Percentiles rank a stretch among this genome's conserved stretches.
Evolutionary conservation across 2,329 filamentous ascomycete genomes (phyloP).

Genomic region (Tolypocladium tundrense): DNA sequence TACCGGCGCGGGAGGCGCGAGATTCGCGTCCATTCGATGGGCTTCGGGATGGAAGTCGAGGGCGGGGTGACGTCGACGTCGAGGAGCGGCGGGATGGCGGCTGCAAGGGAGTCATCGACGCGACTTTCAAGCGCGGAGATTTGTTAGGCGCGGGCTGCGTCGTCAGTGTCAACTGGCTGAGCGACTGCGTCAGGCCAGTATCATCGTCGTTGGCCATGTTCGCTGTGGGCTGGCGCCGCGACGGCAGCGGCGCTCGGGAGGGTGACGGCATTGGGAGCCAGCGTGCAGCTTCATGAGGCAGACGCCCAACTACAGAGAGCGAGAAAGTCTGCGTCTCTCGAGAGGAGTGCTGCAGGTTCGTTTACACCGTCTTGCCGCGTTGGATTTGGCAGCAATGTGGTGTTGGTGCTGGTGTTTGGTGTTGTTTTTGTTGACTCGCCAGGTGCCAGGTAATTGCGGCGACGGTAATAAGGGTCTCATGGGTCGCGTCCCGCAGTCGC

Average conservation of each 20-base stretch:
- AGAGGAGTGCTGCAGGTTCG: not conserved
- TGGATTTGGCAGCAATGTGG: not conserved
- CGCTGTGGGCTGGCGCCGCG: slow-evolving; percentile 20
- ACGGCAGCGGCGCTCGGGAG: slow-evolving; percentile 11
- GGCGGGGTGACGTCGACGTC: slow-evolving; percentile 25
- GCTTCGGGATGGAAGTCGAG: slow-evolving; percentile 28
- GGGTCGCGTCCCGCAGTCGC: not conserved
- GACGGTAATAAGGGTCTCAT: not conserved
- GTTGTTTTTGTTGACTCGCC: not conserved
- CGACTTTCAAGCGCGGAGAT: slow-evolving; percentile 16
- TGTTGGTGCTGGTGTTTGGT: not conserved
- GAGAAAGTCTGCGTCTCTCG: not conserved
- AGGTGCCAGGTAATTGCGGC: not conserved
- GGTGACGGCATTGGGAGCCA: not conserved
- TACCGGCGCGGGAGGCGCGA: slow-evolving; percentile 35
- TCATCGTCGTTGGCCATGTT: slow-evolving; percentile 18
- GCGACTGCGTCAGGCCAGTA: slow-evolving; percentile 27
- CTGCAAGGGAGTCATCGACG: slow-evolving; percentile 25
- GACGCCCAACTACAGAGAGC: not conserved
- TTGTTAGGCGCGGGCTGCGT: slow-evolving; percentile 15
- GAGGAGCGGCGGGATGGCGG: slow-evolving; percentile 25
- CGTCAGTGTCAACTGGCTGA: slow-evolving; percentile 34
- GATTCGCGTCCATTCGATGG: slow-evolving; percentile 31
- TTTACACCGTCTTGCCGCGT: not conserved
- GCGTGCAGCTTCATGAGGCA: not conserved